Evolutionary conservation across 139 green algal species (phyloP).

Genomic region (Volvox reticuliferus): DNA sequence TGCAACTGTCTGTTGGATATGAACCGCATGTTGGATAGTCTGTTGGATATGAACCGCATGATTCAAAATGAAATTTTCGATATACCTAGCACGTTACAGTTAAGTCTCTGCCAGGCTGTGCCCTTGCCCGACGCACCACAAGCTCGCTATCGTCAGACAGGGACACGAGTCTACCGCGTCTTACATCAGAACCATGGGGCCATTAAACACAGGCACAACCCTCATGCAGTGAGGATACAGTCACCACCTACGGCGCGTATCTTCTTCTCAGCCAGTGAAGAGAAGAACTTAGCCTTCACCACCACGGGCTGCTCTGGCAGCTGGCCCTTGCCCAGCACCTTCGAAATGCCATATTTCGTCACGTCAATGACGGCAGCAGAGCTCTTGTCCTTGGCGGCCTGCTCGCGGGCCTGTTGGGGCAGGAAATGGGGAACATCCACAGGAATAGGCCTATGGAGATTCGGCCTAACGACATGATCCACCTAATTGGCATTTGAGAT

Average conservation of each 20-base stretch:
- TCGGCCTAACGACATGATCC: too few species aligned
- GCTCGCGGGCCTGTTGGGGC: conserved; percentile 69
- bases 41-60: too few species aligned
- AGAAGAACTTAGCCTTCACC: conserved; percentile 98
- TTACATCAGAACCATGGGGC: not conserved
- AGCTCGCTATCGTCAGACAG: not conserved
- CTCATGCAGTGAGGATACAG: conserved; percentile 84
- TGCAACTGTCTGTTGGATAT: too few species aligned
- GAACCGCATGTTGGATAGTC: too few species aligned
- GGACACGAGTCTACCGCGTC: not conserved
- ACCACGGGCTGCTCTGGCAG: conserved; percentile 95
- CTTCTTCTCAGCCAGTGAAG: conserved; percentile 97
- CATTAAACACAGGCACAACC: not conserved
- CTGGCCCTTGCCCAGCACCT: conserved; percentile 97
- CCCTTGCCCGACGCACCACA: not conserved
- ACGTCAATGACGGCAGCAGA: conserved; percentile 96
- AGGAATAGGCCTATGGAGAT: too few species aligned
- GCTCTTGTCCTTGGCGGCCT: conserved; percentile 82
- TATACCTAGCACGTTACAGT: not conserved
- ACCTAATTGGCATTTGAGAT: too few species aligned
- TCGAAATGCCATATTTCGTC: conserved; percentile 95
- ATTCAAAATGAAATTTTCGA: too few species aligned
- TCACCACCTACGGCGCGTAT: conserved; percentile 97
- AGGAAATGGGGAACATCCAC: not conserved
- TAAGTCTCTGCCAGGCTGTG: not conserved